A percentile compares a stretch with the other conserved stretches of the same genome.
phyloP scores from a whole-genome alignment of 1,284 basidiomycete genomes.

The Chondrostereum purpureum region DNA sequence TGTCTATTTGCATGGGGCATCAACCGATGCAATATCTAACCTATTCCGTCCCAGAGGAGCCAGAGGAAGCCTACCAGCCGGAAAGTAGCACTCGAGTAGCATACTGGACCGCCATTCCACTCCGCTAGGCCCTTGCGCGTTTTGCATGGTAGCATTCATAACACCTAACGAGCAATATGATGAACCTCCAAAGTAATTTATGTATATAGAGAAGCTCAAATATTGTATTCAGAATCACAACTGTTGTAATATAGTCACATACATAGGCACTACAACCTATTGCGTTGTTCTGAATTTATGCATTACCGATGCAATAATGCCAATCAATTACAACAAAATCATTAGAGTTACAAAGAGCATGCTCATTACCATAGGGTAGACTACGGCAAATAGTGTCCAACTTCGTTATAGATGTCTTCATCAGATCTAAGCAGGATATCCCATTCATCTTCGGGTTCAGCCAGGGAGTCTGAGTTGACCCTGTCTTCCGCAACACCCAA shows the following conservation, averaged over 20 bases:
- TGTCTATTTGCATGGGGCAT: too few species aligned
- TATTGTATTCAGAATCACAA: not conserved
- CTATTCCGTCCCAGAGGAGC: not conserved
- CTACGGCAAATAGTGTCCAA: not conserved
- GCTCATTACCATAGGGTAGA: not conserved
- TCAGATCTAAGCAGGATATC: slow-evolving; percentile 38
- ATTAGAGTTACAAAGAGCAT: not conserved
- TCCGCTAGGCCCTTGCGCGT: not conserved
- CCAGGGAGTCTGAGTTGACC: slow-evolving; percentile 9
- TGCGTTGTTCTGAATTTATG: not conserved
- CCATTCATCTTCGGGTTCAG: slow-evolving; percentile 31
- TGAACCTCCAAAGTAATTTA: not conserved
- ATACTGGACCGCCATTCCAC: not conserved
- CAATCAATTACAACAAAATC: too few species aligned
- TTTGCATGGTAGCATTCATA: too few species aligned
- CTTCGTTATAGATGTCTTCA: slow-evolving; percentile 14
- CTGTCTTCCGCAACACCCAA: slow-evolving; percentile 26
- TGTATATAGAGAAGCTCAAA: too few species aligned
- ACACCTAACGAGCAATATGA: not conserved
- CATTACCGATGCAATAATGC: too few species aligned
- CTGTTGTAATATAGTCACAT: not conserved
- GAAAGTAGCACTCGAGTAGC: not conserved
- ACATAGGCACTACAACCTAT: not conserved
- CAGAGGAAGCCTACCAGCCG: not conserved
- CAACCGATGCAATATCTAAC: too few species aligned